Conservation (phyloP, 1,284 basidiomycete genomes). For the Afroboletus lepidellus region DNA sequence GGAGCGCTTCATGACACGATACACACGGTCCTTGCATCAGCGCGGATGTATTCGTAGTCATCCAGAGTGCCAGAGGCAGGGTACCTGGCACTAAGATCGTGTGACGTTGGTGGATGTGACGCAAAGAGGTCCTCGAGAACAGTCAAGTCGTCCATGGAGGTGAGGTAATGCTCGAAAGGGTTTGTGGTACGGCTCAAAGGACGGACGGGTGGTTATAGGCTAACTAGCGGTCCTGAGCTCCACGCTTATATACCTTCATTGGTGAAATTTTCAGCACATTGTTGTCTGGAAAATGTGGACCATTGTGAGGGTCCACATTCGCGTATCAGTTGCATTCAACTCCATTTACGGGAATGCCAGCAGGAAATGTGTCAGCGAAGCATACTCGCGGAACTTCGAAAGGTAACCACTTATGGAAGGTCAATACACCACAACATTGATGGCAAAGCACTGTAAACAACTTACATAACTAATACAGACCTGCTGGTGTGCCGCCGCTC, state of each 20-base stretch:
- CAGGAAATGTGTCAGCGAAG: neutral
- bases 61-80: neutral
- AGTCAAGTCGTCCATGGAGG: slow-evolving; percentile 17
- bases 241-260: neutral
- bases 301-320: neutral
- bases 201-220: neutral
- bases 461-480: neutral
- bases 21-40: slow-evolving; percentile 1
- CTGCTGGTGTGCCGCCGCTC: too few species aligned
- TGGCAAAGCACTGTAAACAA: neutral
- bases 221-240: too few species aligned
- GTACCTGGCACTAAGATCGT: neutral
- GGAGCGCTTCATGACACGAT: slow-evolving; percentile 5
- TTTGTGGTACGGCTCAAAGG: neutral
- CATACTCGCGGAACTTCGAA: neutral
- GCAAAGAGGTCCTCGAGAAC: neutral
- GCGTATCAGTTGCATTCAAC: slow-evolving; percentile 3
- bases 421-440: too few species aligned
- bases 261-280: neutral
- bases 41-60: slow-evolving; percentile 1
- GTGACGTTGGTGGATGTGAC: neutral
- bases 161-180: neutral
- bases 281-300: neutral
- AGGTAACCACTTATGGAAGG: neutral
- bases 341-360: slow-evolving; percentile 3